Conservation (phyloP, 768 basidiomycete genomes). For the Leucogyrophana mollusca region DNA sequence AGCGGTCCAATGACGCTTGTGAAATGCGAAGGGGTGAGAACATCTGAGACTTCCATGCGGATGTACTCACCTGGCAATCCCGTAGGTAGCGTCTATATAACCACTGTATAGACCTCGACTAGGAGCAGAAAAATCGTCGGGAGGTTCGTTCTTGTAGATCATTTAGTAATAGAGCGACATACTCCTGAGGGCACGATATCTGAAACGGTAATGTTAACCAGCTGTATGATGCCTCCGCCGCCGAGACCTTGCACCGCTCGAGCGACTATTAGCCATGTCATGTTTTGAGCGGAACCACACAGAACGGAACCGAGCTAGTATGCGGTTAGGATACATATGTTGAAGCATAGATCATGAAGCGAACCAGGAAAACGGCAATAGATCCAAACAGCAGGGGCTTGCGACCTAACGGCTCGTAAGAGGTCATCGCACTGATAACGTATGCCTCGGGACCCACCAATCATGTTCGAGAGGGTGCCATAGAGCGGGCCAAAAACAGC, state of each 20-base stretch:
- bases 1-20: constrained; percentile 78
- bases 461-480: constrained; percentile 70
- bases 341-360: constrained; percentile 15
- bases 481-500: constrained; percentile 70
- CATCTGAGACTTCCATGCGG: too few species aligned
- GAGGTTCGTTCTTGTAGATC: too few species aligned
- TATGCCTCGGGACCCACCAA: constrained; percentile 27
- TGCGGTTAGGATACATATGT: too few species aligned
- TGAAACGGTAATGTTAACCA: constrained; percentile 75
- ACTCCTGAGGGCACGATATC: constrained; percentile 85
- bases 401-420: constrained; percentile 38
- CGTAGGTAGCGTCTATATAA: constrained; percentile 76
- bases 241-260: constrained; percentile 85
- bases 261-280: constrained; percentile 74
- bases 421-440: constrained; percentile 13
- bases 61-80: constrained; percentile 51
- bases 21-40: constrained; percentile 3
- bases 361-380: constrained; percentile 68
- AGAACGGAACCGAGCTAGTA: constrained; percentile 76
- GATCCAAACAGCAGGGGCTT: constrained; percentile 70
- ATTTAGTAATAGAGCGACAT: too few species aligned
- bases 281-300: constrained; percentile 77
- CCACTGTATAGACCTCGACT: constrained; percentile 81
- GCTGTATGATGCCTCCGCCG: constrained; percentile 75
- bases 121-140: too few species aligned